A percentile compares a stretch with the other conserved stretches of the same genome.
Evolutionary conservation across 2,329 filamentous ascomycete species (phyloP).

Genomic region (Epichloe baconii): DNA sequence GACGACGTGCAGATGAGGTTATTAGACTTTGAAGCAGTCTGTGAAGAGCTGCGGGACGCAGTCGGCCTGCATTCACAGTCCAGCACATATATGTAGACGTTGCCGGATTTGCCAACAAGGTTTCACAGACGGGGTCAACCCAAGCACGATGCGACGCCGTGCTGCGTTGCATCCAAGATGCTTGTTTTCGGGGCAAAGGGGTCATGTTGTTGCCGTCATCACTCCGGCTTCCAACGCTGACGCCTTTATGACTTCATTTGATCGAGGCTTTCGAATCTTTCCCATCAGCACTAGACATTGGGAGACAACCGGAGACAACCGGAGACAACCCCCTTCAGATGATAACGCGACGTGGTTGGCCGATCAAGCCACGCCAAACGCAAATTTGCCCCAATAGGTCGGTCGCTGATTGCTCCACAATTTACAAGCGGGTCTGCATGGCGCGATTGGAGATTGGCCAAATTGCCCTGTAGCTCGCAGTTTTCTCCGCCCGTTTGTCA

Average conservation of each 20-base stretch:
- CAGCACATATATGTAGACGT: not conserved
- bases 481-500: not conserved
- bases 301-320: too few species aligned
- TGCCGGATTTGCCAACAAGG: not conserved
- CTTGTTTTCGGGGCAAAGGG: conserved; percentile 4
- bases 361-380: not conserved
- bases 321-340: too few species aligned
- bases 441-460: not conserved
- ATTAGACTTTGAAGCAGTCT: too few species aligned
- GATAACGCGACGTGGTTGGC: not conserved
- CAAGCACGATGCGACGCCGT: not conserved
- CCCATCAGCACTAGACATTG: too few species aligned
- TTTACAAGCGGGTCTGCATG: not conserved
- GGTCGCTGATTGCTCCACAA: not conserved
- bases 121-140: not conserved
- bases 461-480: not conserved
- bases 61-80: not conserved
- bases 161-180: not conserved
- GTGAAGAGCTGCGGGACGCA: not conserved
- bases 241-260: too few species aligned
- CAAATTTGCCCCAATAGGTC: not conserved
- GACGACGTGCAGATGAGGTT: not conserved
- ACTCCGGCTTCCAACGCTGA: not conserved
- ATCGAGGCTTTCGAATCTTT: too few species aligned
- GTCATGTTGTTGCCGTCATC: not conserved